These are phyloP conservation scores for Colletotrichum tabaci DNA, from an alignment of 2,329 filamentous ascomycete genomes.

Conservation along the genomic window DNA sequence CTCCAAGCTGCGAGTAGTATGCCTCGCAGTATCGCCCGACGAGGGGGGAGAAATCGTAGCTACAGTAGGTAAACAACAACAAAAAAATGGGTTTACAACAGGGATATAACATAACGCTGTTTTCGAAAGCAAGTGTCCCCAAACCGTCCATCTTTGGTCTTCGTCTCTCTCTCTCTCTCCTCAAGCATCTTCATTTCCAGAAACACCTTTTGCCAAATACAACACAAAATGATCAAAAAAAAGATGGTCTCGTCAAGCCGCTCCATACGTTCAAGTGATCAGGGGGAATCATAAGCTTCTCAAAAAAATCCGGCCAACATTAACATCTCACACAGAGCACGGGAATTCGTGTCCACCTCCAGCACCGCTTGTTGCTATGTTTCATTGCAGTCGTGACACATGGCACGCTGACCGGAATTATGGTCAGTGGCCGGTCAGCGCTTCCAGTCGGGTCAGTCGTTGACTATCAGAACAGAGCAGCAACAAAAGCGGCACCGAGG, in stretches of 20 bases:
- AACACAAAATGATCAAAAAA: constrained; percentile 14
- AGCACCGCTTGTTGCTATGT: constrained; percentile 27
- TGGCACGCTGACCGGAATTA: constrained; percentile 27
- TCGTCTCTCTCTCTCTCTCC: constrained; percentile 17
- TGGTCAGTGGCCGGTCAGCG: constrained; percentile 20
- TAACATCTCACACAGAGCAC: constrained; percentile 43
- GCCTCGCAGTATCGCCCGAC: constrained; percentile 12
- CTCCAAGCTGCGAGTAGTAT: constrained; percentile 12
- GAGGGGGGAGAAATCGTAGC: constrained; percentile 4
- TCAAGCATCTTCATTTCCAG: neutral
- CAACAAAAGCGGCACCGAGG: constrained; percentile 39
- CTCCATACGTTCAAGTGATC: constrained; percentile 33
- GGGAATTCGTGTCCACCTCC: constrained; percentile 9
- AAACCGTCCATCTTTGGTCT: constrained; percentile 23
- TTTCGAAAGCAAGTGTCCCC: constrained; percentile 28
- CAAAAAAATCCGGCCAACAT: constrained; percentile 34
- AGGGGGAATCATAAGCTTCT: constrained; percentile 39
- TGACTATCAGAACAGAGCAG: constrained; percentile 36
- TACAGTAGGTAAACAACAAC: constrained; percentile 9
- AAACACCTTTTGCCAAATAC: neutral
- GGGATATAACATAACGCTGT: constrained; percentile 39
- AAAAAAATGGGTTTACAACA: constrained; percentile 16
- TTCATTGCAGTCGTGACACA: constrained; percentile 42
- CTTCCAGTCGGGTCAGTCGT: constrained; percentile 39
- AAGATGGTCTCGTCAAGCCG: constrained; percentile 32